Conservation (phyloP, 495 filamentous ascomycete species). For the Podospora anserina region DNA sequence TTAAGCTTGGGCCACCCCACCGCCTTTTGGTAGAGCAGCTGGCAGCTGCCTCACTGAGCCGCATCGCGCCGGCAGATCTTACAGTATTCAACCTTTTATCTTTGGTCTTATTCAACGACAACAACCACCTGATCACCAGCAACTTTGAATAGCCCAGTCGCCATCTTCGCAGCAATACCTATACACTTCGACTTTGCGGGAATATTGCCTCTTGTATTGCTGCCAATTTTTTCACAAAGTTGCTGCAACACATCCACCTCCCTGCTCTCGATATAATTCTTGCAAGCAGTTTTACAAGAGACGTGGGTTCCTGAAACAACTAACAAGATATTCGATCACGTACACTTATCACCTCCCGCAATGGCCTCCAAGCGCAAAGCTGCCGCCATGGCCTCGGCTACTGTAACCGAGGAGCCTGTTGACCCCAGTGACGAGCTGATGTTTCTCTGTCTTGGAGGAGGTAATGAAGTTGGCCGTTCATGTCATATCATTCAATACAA, state of each 20-base stretch:
- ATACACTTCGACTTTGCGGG: background rate
- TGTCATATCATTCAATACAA: constrained; percentile 99
- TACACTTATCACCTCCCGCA: constrained; percentile 9
- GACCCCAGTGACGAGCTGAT: constrained; percentile 83
- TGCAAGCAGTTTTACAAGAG: background rate
- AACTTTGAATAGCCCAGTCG: background rate
- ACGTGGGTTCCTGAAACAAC: background rate
- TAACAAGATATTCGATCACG: background rate
- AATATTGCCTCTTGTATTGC: too few relatives aligned
- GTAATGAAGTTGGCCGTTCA: constrained; percentile 94
- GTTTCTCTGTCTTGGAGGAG: constrained; percentile 90
- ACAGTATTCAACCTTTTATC: background rate
- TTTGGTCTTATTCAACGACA: too few relatives aligned
- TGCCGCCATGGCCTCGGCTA: constrained; percentile 56
- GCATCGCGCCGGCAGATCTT: background rate
- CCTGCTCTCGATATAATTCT: too few relatives aligned
- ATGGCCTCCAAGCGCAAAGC: constrained; percentile 80
- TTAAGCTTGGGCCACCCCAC: background rate
- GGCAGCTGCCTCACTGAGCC: background rate
- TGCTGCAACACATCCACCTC: too few relatives aligned
- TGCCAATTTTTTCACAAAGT: too few relatives aligned
- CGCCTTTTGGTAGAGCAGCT: background rate
- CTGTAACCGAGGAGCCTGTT: constrained; percentile 61
- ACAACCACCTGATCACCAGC: too few relatives aligned
- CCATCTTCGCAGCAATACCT: background rate